Base-by-base conservation (phyloP, 1,284 basidiomycete species). In the Ganoderma boninense region DNA sequence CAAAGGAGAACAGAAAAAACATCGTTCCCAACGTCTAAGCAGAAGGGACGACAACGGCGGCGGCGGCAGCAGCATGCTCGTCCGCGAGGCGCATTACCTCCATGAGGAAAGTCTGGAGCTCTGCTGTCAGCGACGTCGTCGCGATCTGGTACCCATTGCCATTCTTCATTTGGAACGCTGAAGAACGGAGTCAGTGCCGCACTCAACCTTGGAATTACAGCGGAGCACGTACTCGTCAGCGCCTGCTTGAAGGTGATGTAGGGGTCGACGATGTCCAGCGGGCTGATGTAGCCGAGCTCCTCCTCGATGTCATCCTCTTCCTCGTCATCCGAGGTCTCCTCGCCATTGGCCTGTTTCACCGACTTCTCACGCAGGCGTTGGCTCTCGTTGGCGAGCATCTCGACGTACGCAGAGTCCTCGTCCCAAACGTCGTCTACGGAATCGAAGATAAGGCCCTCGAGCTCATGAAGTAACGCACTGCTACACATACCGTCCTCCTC, bases 341-440 rank as follows among this genome's bases (percentile, higher is more conserved):
- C 84, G 60, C 81, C 80, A 46, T 79, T 76, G 23, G 79, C 80
- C 68, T 79, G 80, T 74, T 83, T 87, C 64, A 87, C 86, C 1
- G 87, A 86, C 73, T 87, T 88, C 71, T 88, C 88, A 71, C 91
- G 87, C 65, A 93, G 85, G 66, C 92, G 90, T 29, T 89, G 90
- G 62, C 92, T 93, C 88, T 95, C 93, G 75, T 89, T 89, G 11
- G 93, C 93, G 54, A 95, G 86, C 86, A 94, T 85, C 79, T 95
- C 94, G 63, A 95, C 84, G 77, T 95, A 95, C 2, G 90, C 92
- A 3, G 93, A 93, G 74, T 95, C 94, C 70, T 93, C 91, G 76
- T 95, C 94, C 91, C 92, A 95, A 20, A 95, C 92, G 77, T 95
- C 93, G 75, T 91, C 91, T 90, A 74, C 14, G 70, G 65, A 68